Evolutionary conservation across 495 filamentous ascomycete species (phyloP), one percentile per base, ranked within the genome.

Genomic region (Daldinia concentrica): DNA sequence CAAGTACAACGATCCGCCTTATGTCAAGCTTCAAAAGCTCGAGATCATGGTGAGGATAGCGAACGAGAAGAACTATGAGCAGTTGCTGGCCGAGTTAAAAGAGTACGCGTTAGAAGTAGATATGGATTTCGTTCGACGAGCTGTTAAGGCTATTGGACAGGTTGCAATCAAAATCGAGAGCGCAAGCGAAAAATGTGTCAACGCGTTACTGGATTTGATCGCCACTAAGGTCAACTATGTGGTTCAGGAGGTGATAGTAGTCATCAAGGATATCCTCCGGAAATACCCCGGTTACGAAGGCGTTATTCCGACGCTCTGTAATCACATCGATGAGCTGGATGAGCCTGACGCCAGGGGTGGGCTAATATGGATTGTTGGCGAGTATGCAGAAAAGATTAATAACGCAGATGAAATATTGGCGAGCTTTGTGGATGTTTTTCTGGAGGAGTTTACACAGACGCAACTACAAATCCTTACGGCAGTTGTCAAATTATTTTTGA

Each of bases 41-140:
- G 95, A 99, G 75, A 98, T 98, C 64, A 98, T 99, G 95, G 94
- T 99, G 15, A 90, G 96, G 80, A 98, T 99, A 89, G 94, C 95
- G 55, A 99, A 97, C 81, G 93, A 97, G 66, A 93, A 92, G 76
- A 99, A 98, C 74, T 93, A 95, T 45, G 95, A 99, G 69, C 96
- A 98, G 77, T 87, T 99, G 55, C 82, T 99, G 15, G 90, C 93
- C 14, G 95, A 99, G 78, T 78, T 99, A 73, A 98, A 96, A 81
- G 95, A 99, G 74, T 99, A 99, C 78, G 94, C 96, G 39, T 86
- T 98, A 72, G 95, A 99, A 81, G 94, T 99, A 27, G 95, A 99
- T 78, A 98, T 99, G 94, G 96, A 99, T 77, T 98, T 98, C 76
- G 95, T 98, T 62, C 90, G 93, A 66, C 88, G 94, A 66, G 95